Percentiles rank a stretch among this genome's conserved stretches.
phyloP scores from a whole-genome alignment of 2,329 filamentous ascomycete species.

The Metarhizium album region DNA sequence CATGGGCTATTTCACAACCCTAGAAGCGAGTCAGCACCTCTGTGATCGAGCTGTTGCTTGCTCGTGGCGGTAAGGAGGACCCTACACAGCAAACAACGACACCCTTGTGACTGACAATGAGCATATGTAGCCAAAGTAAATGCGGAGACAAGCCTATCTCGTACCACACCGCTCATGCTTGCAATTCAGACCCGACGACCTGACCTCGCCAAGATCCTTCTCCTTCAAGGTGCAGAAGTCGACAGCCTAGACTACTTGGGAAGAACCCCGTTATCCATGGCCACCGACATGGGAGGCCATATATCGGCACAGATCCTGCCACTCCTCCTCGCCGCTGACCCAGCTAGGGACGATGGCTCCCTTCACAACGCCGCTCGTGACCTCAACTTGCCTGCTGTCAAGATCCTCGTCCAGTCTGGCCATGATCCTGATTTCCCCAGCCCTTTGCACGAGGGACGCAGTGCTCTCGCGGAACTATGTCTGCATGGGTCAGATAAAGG shows the following conservation, averaged over 20 bases:
- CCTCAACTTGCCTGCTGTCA: conserved; percentile 45
- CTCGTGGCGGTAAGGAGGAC: conserved; percentile 27
- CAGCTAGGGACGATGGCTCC: conserved; percentile 52
- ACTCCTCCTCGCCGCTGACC: conserved; percentile 42
- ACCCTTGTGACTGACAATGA: conserved; percentile 6
- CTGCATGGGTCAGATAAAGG: conserved; percentile 39
- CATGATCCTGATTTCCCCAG: conserved; percentile 58
- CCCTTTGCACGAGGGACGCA: conserved; percentile 49
- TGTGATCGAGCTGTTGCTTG: conserved; percentile 47
- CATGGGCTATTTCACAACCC: conserved; percentile 52
- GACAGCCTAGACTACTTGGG: conserved; percentile 46
- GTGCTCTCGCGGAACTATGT: conserved; percentile 53
- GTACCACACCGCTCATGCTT: conserved; percentile 47
- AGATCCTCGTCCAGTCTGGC: conserved; percentile 44
- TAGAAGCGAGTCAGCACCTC: conserved; percentile 51
- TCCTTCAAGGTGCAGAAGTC: conserved; percentile 48
- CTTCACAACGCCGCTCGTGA: conserved; percentile 53
- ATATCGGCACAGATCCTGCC: conserved; percentile 42
- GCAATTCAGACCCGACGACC: conserved; percentile 44
- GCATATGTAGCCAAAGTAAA: conserved; percentile 41
- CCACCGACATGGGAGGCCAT: conserved; percentile 43
- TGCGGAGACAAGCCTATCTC: conserved; percentile 39
- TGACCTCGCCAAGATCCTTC: conserved; percentile 46
- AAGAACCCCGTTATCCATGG: conserved; percentile 50
- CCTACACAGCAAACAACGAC: not conserved